Percentiles rank a stretch among this genome's conserved stretches.
These are phyloP conservation scores for Trypanosoma cruzi DNA, from an alignment of 208 protist species.

Conservation along the genomic window DNA sequence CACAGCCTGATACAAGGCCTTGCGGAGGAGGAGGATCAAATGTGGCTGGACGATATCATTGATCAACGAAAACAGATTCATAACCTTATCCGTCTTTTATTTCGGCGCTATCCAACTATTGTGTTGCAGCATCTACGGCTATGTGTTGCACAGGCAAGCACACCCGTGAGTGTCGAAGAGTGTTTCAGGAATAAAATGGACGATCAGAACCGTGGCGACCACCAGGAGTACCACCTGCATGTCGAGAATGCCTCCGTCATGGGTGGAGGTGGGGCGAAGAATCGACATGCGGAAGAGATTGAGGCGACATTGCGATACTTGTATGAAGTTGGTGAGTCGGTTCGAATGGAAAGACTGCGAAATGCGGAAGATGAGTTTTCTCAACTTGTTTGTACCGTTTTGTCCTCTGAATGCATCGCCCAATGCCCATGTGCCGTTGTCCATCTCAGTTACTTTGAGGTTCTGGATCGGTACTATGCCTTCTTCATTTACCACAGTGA, in stretches of 20 bases:
- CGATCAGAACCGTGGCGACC: neutral
- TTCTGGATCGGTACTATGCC: constrained; percentile 63
- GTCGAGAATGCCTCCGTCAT: neutral
- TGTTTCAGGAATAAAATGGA: neutral
- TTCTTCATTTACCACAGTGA: constrained; percentile 69
- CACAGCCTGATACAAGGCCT: constrained; percentile 49
- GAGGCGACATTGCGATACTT: constrained; percentile 77
- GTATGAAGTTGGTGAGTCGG: constrained; percentile 73
- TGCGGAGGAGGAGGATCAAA: constrained; percentile 34
- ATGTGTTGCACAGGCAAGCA: constrained; percentile 19
- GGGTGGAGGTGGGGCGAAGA: neutral
- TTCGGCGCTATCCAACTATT: constrained; percentile 47
- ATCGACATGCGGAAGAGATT: constrained; percentile 32
- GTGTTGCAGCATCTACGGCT: constrained; percentile 52
- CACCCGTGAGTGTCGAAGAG: neutral
- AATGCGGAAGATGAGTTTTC: constrained; percentile 40
- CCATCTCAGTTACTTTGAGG: constrained; percentile 80
- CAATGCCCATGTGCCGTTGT: constrained; percentile 35
- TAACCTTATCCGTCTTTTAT: constrained; percentile 63
- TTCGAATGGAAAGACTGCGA: constrained; percentile 52
- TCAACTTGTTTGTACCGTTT: constrained; percentile 49
- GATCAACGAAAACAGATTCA: constrained; percentile 67
- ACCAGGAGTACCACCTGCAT: neutral
- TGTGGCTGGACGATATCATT: constrained; percentile 65
- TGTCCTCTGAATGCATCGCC: constrained; percentile 46